Base-by-base conservation (phyloP, 768 basidiomycete genomes). In the Pisolithus albus region DNA sequence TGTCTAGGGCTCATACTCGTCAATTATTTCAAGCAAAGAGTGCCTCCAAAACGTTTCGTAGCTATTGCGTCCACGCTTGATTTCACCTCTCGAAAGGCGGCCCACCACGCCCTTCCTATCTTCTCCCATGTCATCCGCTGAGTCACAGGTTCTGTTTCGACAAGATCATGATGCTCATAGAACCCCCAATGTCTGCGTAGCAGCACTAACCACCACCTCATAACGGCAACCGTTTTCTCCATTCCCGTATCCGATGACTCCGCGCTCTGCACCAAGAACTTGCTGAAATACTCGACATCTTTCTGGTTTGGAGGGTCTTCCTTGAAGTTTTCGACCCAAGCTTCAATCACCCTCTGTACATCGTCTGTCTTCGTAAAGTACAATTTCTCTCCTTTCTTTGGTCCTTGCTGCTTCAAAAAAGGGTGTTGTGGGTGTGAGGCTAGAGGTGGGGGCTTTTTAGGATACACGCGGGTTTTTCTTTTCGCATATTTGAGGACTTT, bases 191-290 rank as follows among this genome's bases (percentile, higher is more conserved):
- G 66, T 54, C 83, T 70, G 58, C 84, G 71, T 58, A 91, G 64
- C 24, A 93, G 62, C 30, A 85, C 74, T 56, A 82, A 66, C 92
- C 91, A 93, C 88, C 86, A 94, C 60, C 79, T 83, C 74, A 90
- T 73, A 16, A 89, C 78, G 23, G 78, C 78, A 11, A 87, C 66
- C 48, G 82, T 86, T 54, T 79, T 79, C 67, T 86, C 84, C 38
- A 91, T 68, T 0, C 88, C 82, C n/a, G 59, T 76, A 62, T 88
- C 86, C 5, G 78, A 69, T 42, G 78, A 80, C 60, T 84, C 82
- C 34, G 86, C 79, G 51, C 80, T 82, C 56, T 80, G 79, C 46
- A 86, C 71, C 44, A 95, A 69, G 61, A 81, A 95, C 52, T 79
- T 83, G 16, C 77, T 73, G 50, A 97, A 83, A 57, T 81, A 85